Conservation (phyloP, 2,329 filamentous ascomycete species). For the Septoria petroselini region DNA sequence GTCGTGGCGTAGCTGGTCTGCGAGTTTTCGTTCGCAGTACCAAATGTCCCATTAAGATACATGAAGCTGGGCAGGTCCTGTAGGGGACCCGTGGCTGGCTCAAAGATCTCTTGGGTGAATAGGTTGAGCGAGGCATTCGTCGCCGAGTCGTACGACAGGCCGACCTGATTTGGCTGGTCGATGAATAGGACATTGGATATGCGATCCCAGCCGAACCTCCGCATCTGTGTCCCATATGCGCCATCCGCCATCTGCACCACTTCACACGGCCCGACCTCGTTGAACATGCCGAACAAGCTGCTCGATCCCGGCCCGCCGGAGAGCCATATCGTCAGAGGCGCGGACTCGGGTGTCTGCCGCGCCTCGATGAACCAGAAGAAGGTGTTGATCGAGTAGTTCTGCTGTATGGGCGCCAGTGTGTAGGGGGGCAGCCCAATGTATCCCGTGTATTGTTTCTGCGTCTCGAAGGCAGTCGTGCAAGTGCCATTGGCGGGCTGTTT, state of each 20-base stretch:
- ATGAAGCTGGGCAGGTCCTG: constrained; percentile 36
- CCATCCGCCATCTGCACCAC: constrained; percentile 44
- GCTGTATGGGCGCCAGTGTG: constrained; percentile 47
- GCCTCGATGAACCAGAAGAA: constrained; percentile 65
- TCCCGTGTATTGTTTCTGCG: constrained; percentile 67
- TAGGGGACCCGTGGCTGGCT: constrained; percentile 37
- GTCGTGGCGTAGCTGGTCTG: constrained; percentile 26
- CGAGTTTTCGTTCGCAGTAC: constrained; percentile 47
- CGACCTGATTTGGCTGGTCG: constrained; percentile 65
- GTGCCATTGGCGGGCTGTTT: constrained; percentile 59
- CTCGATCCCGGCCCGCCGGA: constrained; percentile 66
- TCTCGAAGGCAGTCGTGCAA: constrained; percentile 62
- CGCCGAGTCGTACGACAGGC: constrained; percentile 63
- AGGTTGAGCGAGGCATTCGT: constrained; percentile 60
- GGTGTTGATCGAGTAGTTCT: constrained; percentile 59
- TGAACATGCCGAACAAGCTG: constrained; percentile 63
- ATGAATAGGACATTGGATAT: constrained; percentile 59
- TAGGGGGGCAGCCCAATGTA: constrained; percentile 60
- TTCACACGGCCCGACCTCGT: constrained; percentile 54
- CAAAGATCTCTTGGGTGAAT: constrained; percentile 41
- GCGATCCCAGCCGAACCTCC: constrained; percentile 65
- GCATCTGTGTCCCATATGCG: constrained; percentile 43
- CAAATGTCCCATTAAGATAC: constrained; percentile 63
- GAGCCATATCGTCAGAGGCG: constrained; percentile 62
- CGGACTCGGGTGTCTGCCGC: constrained; percentile 45